These are phyloP conservation scores for Dryas alaskensis DNA, from an alignment of 306 rosid genomes.

Conservation along the genomic window DNA sequence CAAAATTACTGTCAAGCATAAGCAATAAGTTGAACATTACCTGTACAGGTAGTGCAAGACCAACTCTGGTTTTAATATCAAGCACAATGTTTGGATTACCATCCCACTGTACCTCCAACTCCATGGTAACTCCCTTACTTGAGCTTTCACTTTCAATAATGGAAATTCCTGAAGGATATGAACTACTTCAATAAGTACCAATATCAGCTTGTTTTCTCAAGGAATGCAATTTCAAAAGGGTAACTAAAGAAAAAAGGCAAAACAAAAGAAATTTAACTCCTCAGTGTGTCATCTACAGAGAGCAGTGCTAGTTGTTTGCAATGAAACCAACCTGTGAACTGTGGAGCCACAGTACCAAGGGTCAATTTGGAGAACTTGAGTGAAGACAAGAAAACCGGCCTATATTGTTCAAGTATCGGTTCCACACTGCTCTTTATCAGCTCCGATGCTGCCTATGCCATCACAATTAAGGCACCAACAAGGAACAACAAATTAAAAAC, in stretches of 20 bases:
- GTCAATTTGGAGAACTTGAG: constrained; percentile 83
- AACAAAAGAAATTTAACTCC: too few relatives aligned
- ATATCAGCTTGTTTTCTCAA: neutral
- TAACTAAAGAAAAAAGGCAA: neutral
- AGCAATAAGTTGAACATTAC: constrained; percentile 36
- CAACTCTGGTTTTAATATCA: constrained; percentile 74
- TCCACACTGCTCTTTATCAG: constrained; percentile 70
- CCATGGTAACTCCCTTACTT: constrained; percentile 59
- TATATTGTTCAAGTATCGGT: constrained; percentile 75
- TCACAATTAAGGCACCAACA: neutral
- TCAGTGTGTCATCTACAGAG: too few relatives aligned
- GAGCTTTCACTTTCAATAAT: constrained; percentile 63
- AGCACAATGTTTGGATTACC: constrained; percentile 78
- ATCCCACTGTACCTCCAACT: constrained; percentile 96
- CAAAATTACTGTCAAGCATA: constrained; percentile 1
- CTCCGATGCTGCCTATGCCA: constrained; percentile 78
- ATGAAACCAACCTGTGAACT: constrained; percentile 63
- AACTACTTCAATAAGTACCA: constrained; percentile 24
- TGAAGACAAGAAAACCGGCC: constrained; percentile 58
- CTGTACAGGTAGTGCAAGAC: constrained; percentile 81
- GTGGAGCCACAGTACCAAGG: constrained; percentile 91
- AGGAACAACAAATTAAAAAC: neutral
- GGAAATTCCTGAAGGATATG: constrained; percentile 51
- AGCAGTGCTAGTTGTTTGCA: neutral
- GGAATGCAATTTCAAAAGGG: neutral